A percentile compares a stretch with the other conserved stretches of the same genome.
These are phyloP conservation scores for Hypomontagnella monticulosa DNA, from an alignment of 495 filamentous ascomycete species.

Conservation along the genomic window DNA sequence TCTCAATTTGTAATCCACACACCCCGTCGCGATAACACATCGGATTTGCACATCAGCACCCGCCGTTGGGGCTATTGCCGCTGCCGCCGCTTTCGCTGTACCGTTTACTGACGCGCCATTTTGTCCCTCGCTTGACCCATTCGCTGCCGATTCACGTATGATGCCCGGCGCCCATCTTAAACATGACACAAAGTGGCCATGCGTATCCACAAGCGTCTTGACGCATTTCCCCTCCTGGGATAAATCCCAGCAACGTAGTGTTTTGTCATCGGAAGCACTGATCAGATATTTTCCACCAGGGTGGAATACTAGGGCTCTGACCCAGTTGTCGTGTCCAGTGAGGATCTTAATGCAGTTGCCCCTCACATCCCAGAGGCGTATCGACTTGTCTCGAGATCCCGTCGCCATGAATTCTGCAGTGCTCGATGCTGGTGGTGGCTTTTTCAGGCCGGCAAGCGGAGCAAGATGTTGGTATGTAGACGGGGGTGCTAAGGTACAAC, in stretches of 20 bases:
- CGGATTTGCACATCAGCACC: constrained; percentile 59
- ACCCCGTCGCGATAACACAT: constrained; percentile 71
- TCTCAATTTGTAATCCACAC: constrained; percentile 68
- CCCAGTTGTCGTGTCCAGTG: constrained; percentile 95
- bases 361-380: constrained; percentile 87
- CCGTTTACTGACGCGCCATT: constrained; percentile 63
- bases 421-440: constrained; percentile 75
- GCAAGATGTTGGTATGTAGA: constrained; percentile 80
- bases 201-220: constrained; percentile 79
- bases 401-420: constrained; percentile 92
- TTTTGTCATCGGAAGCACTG: constrained; percentile 88
- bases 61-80: constrained; percentile 56
- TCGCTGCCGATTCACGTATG: not conserved
- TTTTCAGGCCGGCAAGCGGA: constrained; percentile 83
- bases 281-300: constrained; percentile 94
- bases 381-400: constrained; percentile 88
- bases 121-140: constrained; percentile 56
- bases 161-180: constrained; percentile 91
- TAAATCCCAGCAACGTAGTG: constrained; percentile 94
- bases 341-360: constrained; percentile 90
- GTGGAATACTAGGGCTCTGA: constrained; percentile 87
- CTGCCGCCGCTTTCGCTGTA: constrained; percentile 56
- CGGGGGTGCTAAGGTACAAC: constrained; percentile 87
- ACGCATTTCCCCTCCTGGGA: constrained; percentile 90
- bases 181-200: constrained; percentile 88